phyloP scores from a whole-genome alignment of 2,329 filamentous ascomycete species.

The Fusarium illudens region DNA sequence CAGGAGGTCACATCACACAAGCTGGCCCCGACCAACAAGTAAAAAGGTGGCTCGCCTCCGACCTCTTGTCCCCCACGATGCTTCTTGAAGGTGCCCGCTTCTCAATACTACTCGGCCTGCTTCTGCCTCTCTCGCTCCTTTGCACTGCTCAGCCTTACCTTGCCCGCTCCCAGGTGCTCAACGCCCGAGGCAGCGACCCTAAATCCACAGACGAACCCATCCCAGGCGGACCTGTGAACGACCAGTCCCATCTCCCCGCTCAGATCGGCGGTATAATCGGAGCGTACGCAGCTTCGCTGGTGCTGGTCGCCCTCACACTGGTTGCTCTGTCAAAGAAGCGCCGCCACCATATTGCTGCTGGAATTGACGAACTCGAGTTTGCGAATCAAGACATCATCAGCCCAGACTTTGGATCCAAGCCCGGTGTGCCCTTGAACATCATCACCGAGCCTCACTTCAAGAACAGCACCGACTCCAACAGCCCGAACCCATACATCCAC shows the following conservation, averaged over 20 bases:
- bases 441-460: conserved; percentile 57
- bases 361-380: conserved; percentile 62
- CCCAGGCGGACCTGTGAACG: conserved; percentile 65
- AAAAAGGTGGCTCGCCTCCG: conserved; percentile 39
- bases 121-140: conserved; percentile 42
- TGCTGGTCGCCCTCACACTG: conserved; percentile 74
- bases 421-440: conserved; percentile 23
- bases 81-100: conserved; percentile 40
- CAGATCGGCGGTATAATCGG: conserved; percentile 86
- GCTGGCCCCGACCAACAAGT: conserved; percentile 45
- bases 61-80: conserved; percentile 51
- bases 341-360: conserved; percentile 61
- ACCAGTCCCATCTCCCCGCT: conserved; percentile 74
- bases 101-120: conserved; percentile 42
- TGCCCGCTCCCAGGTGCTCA: conserved; percentile 37
- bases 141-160: conserved; percentile 44
- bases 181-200: conserved; percentile 51
- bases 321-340: conserved; percentile 67
- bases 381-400: conserved; percentile 34
- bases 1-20: conserved; percentile 54
- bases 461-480: conserved; percentile 46
- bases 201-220: conserved; percentile 68
- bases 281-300: conserved; percentile 80
- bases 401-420: conserved; percentile 34
- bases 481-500: conserved; percentile 53